Evolutionary conservation across 306 rosid genomes (phyloP).

Genomic region (Prunus padus): DNA sequence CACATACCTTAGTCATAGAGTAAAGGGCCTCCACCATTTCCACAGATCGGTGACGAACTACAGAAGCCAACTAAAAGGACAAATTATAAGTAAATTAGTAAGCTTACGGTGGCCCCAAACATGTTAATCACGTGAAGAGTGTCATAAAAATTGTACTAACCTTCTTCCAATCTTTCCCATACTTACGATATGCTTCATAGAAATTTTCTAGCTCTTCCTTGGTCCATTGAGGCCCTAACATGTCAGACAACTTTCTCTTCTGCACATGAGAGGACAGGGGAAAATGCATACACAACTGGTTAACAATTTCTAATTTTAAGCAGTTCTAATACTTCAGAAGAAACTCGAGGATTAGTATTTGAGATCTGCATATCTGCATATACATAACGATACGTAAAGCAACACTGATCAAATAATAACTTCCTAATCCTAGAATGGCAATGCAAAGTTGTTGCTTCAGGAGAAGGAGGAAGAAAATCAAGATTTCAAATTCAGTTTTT

Average conservation of each 20-base stretch:
- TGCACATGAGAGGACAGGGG: slow-evolving; percentile 39
- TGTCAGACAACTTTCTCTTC: slow-evolving; percentile 90
- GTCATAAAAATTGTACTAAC: slow-evolving; percentile 41
- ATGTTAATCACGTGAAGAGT: slow-evolving; percentile 8
- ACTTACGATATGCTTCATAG: slow-evolving; percentile 82
- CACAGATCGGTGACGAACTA: slow-evolving; percentile 59
- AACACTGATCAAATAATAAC: not conserved
- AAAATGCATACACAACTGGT: slow-evolving; percentile 11
- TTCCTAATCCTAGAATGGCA: not conserved
- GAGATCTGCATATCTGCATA: not conserved
- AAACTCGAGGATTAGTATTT: not conserved
- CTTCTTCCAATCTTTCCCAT: slow-evolving; percentile 97
- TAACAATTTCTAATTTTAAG: slow-evolving; percentile 8
- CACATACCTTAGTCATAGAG: slow-evolving; percentile 73
- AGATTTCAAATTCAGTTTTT: not conserved
- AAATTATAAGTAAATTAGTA: not conserved
- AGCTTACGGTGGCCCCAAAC: not conserved
- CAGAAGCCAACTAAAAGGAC: slow-evolving; percentile 65
- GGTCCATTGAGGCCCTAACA: slow-evolving; percentile 95
- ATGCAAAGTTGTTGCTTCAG: not conserved
- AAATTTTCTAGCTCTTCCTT: slow-evolving; percentile 71
- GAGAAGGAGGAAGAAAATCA: not conserved
- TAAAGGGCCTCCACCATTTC: slow-evolving; percentile 97
- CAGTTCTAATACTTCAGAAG: not conserved
- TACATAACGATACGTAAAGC: not conserved